Evolutionary conservation across 2,329 filamentous ascomycete species (phyloP).

Genomic region (Zymoseptoria brevis): DNA sequence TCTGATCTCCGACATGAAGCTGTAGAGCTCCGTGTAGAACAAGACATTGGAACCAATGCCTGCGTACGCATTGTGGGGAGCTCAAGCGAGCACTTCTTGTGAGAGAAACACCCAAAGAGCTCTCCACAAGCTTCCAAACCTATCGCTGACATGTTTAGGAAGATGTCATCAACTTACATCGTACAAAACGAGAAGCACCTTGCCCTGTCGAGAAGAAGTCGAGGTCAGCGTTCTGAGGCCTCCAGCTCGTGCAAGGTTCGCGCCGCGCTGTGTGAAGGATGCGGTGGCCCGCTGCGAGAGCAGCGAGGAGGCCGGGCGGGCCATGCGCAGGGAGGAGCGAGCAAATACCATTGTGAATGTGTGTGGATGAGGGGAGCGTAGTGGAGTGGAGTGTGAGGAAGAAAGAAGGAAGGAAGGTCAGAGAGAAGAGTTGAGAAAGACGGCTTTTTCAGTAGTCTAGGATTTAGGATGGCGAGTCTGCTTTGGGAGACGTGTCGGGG

Average conservation of each 20-base stretch:
- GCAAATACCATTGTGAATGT: constrained; percentile 50
- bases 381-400: background rate
- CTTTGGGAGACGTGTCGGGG: background rate
- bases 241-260: constrained; percentile 37
- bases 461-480: background rate
- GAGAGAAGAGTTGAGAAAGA: background rate
- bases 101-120: background rate
- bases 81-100: background rate
- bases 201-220: constrained; percentile 70
- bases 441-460: background rate
- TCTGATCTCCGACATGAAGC: background rate
- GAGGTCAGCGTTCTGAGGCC: constrained; percentile 56
- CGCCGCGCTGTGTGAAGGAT: constrained; percentile 30
- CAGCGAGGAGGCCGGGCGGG: constrained; percentile 47
- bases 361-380: background rate
- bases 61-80: background rate
- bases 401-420: background rate
- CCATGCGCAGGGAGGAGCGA: constrained; percentile 52
- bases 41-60: background rate
- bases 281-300: constrained; percentile 36
- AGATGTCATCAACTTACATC: constrained; percentile 53
- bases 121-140: background rate
- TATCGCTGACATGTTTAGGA: background rate
- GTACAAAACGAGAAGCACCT: constrained; percentile 90
- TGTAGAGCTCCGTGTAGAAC: background rate